These are phyloP conservation scores for Hypoxylon lenormandii DNA, from an alignment of 495 filamentous ascomycete species.

Conservation along the genomic window DNA sequence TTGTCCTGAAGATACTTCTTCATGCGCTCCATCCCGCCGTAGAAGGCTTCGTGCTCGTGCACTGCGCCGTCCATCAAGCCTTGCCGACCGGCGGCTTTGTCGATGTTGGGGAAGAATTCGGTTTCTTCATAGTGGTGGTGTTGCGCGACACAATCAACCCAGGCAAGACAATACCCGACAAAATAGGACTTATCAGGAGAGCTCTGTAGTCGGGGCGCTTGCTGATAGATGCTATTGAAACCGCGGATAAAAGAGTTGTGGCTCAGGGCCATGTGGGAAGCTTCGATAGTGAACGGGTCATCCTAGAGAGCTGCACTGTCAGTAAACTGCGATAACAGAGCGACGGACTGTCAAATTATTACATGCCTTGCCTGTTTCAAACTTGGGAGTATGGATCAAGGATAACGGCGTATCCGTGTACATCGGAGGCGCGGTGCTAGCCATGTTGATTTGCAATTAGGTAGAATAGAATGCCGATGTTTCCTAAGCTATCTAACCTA, in stretches of 20 bases:
- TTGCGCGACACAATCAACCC: neutral
- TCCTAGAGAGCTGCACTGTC: neutral
- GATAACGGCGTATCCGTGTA: neutral
- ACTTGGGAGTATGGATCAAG: neutral
- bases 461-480: too few species aligned
- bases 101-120: neutral
- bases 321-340: neutral
- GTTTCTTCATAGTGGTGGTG: neutral
- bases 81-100: constrained; percentile 46
- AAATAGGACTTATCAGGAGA: constrained; percentile 12
- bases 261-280: constrained; percentile 37
- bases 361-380: neutral
- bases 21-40: constrained; percentile 47
- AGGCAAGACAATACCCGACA: neutral
- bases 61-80: constrained; percentile 46
- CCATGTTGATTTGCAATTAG: too few species aligned
- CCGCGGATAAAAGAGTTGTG: constrained; percentile 50
- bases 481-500: too few species aligned
- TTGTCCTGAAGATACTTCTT: constrained; percentile 46
- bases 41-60: constrained; percentile 50
- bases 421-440: neutral
- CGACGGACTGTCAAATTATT: neutral
- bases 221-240: constrained; percentile 51
- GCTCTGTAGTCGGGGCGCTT: constrained; percentile 40
- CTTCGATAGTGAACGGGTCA: constrained; percentile 36